These are phyloP conservation scores for Calonectria pseudoturangicola DNA, from an alignment of 2,329 filamentous ascomycete genomes.

Conservation along the genomic window DNA sequence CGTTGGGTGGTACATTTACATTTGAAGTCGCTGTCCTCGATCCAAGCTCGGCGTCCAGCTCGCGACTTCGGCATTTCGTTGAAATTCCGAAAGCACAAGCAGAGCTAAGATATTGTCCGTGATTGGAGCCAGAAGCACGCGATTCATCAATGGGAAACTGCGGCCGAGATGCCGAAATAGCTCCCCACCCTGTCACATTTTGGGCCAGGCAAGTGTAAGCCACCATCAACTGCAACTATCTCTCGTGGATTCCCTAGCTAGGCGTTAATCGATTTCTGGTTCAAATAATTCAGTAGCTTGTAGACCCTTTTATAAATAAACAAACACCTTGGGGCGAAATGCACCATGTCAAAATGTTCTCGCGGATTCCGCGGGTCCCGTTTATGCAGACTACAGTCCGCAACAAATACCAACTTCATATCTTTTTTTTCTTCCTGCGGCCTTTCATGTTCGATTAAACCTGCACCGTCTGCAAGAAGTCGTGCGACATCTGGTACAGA, in stretches of 20 bases:
- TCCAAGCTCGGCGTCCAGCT: background rate
- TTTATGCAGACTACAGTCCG: background rate
- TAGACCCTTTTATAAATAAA: too few relatives aligned
- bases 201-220: too few relatives aligned
- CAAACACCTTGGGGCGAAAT: too few relatives aligned
- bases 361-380: conserved; percentile 6
- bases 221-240: background rate
- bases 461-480: conserved; percentile 68
- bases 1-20: background rate
- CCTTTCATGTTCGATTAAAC: conserved; percentile 60
- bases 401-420: background rate
- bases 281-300: too few relatives aligned
- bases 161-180: conserved; percentile 7
- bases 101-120: background rate
- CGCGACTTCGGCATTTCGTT: conserved; percentile 10
- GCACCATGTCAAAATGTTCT: too few relatives aligned
- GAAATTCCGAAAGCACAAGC: background rate
- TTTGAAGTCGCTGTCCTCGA: background rate
- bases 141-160: background rate
- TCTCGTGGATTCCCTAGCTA: too few relatives aligned
- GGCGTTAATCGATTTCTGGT: too few relatives aligned
- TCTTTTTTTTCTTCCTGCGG: background rate
- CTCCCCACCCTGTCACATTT: background rate
- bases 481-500: conserved; percentile 67
- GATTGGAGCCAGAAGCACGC: background rate